Evolutionary conservation across 2,329 filamentous ascomycete species (phyloP).

Genomic region (Aureobasidium sp.): DNA sequence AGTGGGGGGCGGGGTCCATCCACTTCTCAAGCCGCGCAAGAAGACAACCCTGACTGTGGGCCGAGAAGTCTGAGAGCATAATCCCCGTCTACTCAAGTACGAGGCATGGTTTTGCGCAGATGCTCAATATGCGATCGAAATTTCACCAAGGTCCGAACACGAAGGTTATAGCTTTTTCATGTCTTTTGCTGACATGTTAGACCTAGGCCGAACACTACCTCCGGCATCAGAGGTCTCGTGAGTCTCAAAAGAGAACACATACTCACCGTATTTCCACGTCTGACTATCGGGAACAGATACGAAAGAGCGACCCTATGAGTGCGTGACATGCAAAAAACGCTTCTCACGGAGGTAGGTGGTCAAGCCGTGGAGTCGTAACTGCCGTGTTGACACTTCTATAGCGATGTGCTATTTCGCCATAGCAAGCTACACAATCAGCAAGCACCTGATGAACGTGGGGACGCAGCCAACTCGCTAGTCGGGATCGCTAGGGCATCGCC

Average conservation of each 20-base stretch:
- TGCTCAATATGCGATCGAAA: constrained; percentile 41
- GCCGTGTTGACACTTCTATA: constrained; percentile 23
- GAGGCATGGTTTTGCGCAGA: constrained; percentile 19
- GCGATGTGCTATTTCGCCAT: constrained; percentile 46
- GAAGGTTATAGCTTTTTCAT: neutral
- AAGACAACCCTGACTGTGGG: constrained; percentile 1
- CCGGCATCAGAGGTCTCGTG: constrained; percentile 50
- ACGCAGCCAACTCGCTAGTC: neutral
- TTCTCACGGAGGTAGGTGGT: constrained; percentile 46
- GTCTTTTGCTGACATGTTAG: neutral
- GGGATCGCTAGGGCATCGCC: constrained; percentile 4
- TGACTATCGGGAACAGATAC: constrained; percentile 37
- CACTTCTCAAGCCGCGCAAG: constrained; percentile 2
- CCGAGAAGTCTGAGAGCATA: neutral
- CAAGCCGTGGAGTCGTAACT: neutral
- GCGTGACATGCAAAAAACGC: constrained; percentile 47
- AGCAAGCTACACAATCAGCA: constrained; percentile 43
- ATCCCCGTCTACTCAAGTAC: neutral
- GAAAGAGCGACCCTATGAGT: constrained; percentile 49
- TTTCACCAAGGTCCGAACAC: constrained; percentile 42
- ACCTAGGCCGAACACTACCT: constrained; percentile 45
- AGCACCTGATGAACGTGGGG: constrained; percentile 22
- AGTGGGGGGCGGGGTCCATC: constrained; percentile 10
- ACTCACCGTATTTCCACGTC: constrained; percentile 18
- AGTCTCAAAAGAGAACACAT: constrained; percentile 23